These are phyloP conservation scores for Amanita pallidorosea DNA, from an alignment of 768 basidiomycete genomes.

Conservation along the genomic window DNA sequence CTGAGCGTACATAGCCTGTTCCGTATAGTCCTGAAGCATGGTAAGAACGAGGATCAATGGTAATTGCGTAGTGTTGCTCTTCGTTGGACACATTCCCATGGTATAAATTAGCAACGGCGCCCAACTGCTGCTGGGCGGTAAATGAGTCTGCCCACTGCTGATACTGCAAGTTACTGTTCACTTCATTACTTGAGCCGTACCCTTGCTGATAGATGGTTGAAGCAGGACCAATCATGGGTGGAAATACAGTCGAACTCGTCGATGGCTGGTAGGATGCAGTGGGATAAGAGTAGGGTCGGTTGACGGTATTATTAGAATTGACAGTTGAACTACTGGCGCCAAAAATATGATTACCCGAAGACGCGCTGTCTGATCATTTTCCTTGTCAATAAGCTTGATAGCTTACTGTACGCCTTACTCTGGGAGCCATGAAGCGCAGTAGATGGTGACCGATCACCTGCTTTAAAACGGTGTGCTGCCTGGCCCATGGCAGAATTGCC, in stretches of 20 bases:
- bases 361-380: neutral
- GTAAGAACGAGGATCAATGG: constrained; percentile 18
- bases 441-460: neutral
- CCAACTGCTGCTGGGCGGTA: constrained; percentile 12
- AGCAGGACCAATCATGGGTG: constrained; percentile 44
- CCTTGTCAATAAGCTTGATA: neutral
- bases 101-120: constrained; percentile 1
- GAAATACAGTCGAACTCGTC: constrained; percentile 13
- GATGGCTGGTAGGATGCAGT: constrained; percentile 7
- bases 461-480: neutral
- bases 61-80: constrained; percentile 15
- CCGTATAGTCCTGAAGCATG: neutral
- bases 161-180: constrained; percentile 22
- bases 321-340: neutral
- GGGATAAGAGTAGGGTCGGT: neutral
- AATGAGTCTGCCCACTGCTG: constrained; percentile 29
- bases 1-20: neutral
- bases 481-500: neutral
- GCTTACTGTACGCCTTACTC: neutral
- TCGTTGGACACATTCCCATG: neutral
- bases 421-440: neutral
- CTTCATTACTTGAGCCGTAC: constrained; percentile 17
- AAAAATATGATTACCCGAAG: neutral
- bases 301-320: constrained; percentile 4
- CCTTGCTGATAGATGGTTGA: constrained; percentile 45